Percentiles rank a stretch among this genome's conserved stretches.
Evolutionary conservation across 179 eudicot species (phyloP).

Genomic region (Amaranthus tricolor): DNA sequence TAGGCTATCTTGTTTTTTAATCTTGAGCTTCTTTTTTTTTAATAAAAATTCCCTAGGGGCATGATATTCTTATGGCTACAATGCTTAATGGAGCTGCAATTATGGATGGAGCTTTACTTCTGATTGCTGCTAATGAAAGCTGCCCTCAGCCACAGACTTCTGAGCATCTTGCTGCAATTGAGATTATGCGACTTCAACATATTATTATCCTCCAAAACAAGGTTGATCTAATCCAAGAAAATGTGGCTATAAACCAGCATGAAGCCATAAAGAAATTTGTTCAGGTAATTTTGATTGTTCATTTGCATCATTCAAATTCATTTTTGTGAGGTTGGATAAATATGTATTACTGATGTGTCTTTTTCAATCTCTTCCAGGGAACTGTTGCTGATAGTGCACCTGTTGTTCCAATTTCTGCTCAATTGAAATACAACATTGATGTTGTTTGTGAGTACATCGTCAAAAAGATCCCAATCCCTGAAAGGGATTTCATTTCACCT

Average conservation of each 20-base stretch:
- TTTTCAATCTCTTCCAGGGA: slow-evolving; percentile 38
- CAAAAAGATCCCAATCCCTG: slow-evolving; percentile 88
- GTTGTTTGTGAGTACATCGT: slow-evolving; percentile 88
- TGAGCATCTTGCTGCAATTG: slow-evolving; percentile 94
- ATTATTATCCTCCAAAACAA: slow-evolving; percentile 90
- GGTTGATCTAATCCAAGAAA: slow-evolving; percentile 90
- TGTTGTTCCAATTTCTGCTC: slow-evolving; percentile 85
- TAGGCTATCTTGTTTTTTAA: not conserved
- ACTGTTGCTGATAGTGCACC: slow-evolving; percentile 92
- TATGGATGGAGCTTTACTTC: slow-evolving; percentile 95
- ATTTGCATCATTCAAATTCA: not conserved
- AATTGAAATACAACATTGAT: slow-evolving; percentile 84
- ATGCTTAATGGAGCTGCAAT: slow-evolving; percentile 98
- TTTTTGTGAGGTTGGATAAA: not conserved
- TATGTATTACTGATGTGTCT: not conserved
- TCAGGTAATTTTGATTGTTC: slow-evolving; percentile 43
- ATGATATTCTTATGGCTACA: slow-evolving; percentile 95
- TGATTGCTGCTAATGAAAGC: slow-evolving; percentile 91
- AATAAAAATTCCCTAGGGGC: slow-evolving; percentile 12
- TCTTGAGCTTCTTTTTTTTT: not conserved
- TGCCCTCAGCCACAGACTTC: slow-evolving; percentile 96
- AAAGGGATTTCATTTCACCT: slow-evolving; percentile 76
- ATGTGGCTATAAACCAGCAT: slow-evolving; percentile 88
- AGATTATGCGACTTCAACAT: slow-evolving; percentile 89
- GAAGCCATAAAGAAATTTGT: slow-evolving; percentile 81